These are phyloP conservation scores for Ophiostoma australiae DNA, from an alignment of 2,329 filamentous ascomycete species.

Conservation along the genomic window DNA sequence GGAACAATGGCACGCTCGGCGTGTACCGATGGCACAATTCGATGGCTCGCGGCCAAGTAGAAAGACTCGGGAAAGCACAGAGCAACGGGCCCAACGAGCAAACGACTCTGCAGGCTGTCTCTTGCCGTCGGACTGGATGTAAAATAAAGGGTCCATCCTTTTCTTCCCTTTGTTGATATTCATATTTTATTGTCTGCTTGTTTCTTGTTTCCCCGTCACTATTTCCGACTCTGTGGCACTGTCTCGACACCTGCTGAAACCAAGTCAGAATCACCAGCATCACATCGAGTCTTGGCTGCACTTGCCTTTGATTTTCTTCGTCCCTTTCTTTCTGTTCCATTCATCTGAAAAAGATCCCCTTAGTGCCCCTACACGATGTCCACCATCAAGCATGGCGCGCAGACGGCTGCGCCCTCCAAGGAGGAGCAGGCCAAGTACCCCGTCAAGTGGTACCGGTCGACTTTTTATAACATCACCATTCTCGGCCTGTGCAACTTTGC, in stretches of 20 bases:
- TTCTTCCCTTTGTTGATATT: background rate
- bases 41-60: background rate
- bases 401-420: constrained; percentile 21
- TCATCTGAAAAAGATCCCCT: background rate
- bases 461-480: constrained; percentile 67
- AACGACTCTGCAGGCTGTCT: background rate
- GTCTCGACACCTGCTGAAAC: background rate
- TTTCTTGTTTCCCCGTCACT: background rate
- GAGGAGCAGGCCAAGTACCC: constrained; percentile 20
- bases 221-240: background rate
- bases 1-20: background rate
- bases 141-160: background rate
- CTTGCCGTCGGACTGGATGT: background rate
- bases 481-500: constrained; percentile 66
- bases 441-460: constrained; percentile 62
- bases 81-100: background rate
- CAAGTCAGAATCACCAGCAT: background rate
- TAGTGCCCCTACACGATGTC: constrained; percentile 9
- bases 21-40: constrained; percentile 1
- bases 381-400: constrained; percentile 16
- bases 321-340: no score
- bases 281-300: background rate
- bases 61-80: background rate
- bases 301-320: background rate
- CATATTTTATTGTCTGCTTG: background rate